Base-by-base conservation (phyloP, 2,329 filamentous ascomycete genomes). In the Volutella citrinella region DNA sequence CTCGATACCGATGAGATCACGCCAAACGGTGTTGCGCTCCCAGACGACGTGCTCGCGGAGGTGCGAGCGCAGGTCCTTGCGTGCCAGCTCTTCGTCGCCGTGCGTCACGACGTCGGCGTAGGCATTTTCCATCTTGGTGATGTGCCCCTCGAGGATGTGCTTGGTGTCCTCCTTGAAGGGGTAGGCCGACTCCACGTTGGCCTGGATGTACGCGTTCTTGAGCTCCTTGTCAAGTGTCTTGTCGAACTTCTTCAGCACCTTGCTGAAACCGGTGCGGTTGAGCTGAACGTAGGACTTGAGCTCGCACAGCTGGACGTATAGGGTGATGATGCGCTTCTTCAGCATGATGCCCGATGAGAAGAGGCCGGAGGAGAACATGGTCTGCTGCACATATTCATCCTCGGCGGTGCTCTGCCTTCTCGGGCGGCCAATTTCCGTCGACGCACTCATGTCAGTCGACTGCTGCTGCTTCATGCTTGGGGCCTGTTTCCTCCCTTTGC, bases 11-110 rank as follows among this genome's bases (percentile, higher is more conserved):
- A 98, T 98, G 79, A 98, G 93, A 53, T 98, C 93, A 65, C 94
- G 76, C 93, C 93, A 98, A 13, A 98, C 93, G 0, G 93, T 98
- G 57, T 98, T 98, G 37, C 93, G 79, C 61, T 98, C 94, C 94
- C 93, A 98, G 1, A 97, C 91, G 14, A 98, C 90, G 60, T 98
- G 93, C 64, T 98, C 94, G 37, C 93, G 76, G 17, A 98, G 74
- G 56, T 98, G 90, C 19, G 95, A 78, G 34, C 93, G 79, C 37
- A 98, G 71, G 56, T 97, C 93, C 48, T 87, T 83, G 53, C 82
- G 87, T 5, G 93, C 90, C 10, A 84, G 67, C 6, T 76, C 70
- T 4, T 84, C 64, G 54, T 98, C 87, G 19, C 89, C 89, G 25
- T 83, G 78, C 1, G 89, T 94, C 34, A 94, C 84, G 13, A 96